Base-by-base conservation (phyloP, 306 rosid genomes). In the Fragaria iinumae region DNA sequence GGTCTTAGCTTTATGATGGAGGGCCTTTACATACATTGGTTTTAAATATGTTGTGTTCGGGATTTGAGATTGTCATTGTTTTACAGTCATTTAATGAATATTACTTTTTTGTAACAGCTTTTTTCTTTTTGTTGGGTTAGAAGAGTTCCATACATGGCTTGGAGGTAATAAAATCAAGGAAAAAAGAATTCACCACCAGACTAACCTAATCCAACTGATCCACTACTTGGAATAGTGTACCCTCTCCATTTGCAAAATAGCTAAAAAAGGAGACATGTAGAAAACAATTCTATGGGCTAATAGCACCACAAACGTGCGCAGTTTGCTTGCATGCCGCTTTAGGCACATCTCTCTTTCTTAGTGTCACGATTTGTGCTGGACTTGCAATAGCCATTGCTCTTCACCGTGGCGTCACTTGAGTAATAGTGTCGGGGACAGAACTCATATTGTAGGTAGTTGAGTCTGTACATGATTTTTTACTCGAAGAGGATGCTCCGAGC, bases 381-480 rank as follows among this genome's bases (percentile, higher is more conserved):
- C 43, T 14, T 14, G 53, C 67, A 73, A 16, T 4, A 14, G 32
- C 29, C 29, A 10, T 12, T 23, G 38, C 27, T 82, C 85, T 73
- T 92, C 88, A 91, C 75, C 98, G 79, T 9, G 97, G 90, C 23
- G 71, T 80, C 48, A 96, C 84, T 63, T 87, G 73, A 71, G 98
- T 92, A 71, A 91, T 83, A 62, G 82, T 62, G 45, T 43, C 49
- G 29, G 79, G 78, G 60, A 29, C 87, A 6, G 85, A 85, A 76
- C 92, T 87, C 79, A 67, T 79, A 45, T 80, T 84, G 55, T 53
- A 16, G 84, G 89, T 81, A 23, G 79, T 65, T 49, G 84, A 70
- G 27, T 69, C 79, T 3, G 62, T 39, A 12, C 69, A 4, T 59
- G 82, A 80, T 36, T 66, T 75, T 64, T 83, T 82, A 49, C 80